Percentiles rank a stretch among this genome's conserved stretches.
Conservation (phyloP, 2,329 filamentous ascomycete genomes). For the Neofusicoccum ribis region DNA sequence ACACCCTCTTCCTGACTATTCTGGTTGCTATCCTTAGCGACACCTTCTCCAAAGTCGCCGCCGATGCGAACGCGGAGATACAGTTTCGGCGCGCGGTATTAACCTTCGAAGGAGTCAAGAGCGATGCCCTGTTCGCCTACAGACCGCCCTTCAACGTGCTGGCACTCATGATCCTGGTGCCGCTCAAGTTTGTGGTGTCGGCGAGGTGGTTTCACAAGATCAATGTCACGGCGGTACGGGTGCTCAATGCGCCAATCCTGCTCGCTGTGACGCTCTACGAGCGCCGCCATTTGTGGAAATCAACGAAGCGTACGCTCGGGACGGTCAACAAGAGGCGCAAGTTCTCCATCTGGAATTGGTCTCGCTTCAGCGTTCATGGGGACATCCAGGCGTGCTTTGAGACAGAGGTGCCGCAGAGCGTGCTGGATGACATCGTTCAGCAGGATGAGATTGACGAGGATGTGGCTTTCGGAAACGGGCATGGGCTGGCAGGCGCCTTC, state of each 20-base stretch:
- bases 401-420: constrained; percentile 62
- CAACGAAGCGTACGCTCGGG: constrained; percentile 31
- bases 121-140: constrained; percentile 79
- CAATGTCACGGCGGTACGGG: constrained; percentile 73
- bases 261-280: constrained; percentile 71
- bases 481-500: constrained; percentile 13
- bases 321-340: constrained; percentile 41
- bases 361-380: constrained; percentile 68
- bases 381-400: constrained; percentile 75
- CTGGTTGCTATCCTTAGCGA: constrained; percentile 84
- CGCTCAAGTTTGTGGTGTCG: constrained; percentile 75
- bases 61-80: constrained; percentile 78
- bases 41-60: constrained; percentile 76
- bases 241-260: constrained; percentile 74
- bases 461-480: constrained; percentile 32
- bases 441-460: constrained; percentile 50
- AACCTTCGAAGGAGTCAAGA: constrained; percentile 83
- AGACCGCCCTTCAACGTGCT: constrained; percentile 82
- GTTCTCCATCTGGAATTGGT: constrained; percentile 64
- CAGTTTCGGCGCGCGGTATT: constrained; percentile 79
- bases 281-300: constrained; percentile 67
- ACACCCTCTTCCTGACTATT: constrained; percentile 86
- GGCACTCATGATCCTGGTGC: constrained; percentile 71
- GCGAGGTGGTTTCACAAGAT: constrained; percentile 89
- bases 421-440: constrained; percentile 50